Percentiles rank a stretch among this genome's conserved stretches.
Evolutionary conservation across 2,329 filamentous ascomycete genomes (phyloP).

Genomic region (Rhinocladiella mackenziei): DNA sequence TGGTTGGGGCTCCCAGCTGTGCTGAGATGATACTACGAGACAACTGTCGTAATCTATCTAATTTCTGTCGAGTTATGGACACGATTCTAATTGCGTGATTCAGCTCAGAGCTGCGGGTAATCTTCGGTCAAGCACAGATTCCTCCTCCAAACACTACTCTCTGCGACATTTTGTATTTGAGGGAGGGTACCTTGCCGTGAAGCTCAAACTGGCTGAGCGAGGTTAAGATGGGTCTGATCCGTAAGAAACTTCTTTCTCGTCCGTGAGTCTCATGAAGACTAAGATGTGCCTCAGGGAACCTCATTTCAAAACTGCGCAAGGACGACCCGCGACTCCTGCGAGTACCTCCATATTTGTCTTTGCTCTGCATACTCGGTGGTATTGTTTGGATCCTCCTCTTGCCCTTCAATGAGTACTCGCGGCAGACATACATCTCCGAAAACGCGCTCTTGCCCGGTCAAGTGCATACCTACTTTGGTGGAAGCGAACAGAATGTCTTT

Average conservation of each 20-base stretch:
- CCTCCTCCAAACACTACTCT: neutral
- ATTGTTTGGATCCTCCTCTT: conserved; percentile 86
- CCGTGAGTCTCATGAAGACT: conserved; percentile 29
- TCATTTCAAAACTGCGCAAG: conserved; percentile 49
- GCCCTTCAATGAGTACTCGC: conserved; percentile 84
- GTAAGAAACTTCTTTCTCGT: conserved; percentile 21
- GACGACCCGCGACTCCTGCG: conserved; percentile 77
- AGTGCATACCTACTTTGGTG: conserved; percentile 95
- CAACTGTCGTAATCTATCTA: conserved; percentile 64
- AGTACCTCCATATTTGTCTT: conserved; percentile 80
- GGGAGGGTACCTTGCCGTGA: conserved; percentile 25
- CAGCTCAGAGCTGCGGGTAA: conserved; percentile 16
- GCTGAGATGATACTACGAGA: no score
- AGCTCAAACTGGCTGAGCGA: conserved; percentile 22
- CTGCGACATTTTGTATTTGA: neutral
- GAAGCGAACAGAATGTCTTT: conserved; percentile 92
- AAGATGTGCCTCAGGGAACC: conserved; percentile 13
- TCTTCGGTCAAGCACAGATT: conserved; percentile 22
- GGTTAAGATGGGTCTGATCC: conserved; percentile 26
- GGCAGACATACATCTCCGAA: conserved; percentile 92
- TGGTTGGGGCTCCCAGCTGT: no score
- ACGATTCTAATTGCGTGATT: no score
- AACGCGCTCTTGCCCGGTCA: conserved; percentile 94
- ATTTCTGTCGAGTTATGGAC: no score
- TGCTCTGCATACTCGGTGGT: conserved; percentile 78